Conservation (phyloP, 75 land plant species). For the Pinus tabuliformis region DNA sequence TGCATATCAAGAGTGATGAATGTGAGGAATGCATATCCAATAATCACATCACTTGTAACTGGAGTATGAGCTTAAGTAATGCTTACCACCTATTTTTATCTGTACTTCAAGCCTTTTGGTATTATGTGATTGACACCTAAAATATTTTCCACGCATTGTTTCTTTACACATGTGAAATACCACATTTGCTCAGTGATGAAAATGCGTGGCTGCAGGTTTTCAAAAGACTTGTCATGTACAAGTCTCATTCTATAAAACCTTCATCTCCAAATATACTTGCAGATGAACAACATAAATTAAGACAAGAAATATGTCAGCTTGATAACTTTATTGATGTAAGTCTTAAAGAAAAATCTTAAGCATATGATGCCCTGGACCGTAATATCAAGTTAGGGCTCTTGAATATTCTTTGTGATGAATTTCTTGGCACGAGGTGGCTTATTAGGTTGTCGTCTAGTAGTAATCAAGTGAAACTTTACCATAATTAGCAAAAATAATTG, state of each 20-base stretch:
- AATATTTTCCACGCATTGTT: not conserved
- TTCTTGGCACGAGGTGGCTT: constrained; percentile 48
- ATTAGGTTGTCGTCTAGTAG: too few species aligned
- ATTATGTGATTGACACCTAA: not conserved
- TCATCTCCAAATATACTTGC: not conserved
- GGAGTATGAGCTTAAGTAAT: too few species aligned
- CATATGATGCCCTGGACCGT: constrained; percentile 39
- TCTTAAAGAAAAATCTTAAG: constrained; percentile 24
- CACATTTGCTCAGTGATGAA: constrained; percentile 19
- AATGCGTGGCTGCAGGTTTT: constrained; percentile 54
- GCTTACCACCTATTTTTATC: too few species aligned
- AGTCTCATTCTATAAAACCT: constrained; percentile 1
- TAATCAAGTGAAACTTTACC: too few species aligned
- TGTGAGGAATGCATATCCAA: too few species aligned
- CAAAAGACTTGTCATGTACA: constrained; percentile 22
- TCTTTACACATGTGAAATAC: constrained; percentile 12
- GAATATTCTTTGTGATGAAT: constrained; percentile 68
- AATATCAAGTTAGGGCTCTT: constrained; percentile 55
- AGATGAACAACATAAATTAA: constrained; percentile 11
- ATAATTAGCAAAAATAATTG: too few species aligned
- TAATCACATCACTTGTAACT: too few species aligned
- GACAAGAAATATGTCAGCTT: not conserved
- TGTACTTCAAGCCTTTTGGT: not conserved
- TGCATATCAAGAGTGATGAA: too few species aligned
- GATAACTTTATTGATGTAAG: constrained; percentile 7